A percentile compares a stretch with the other conserved stretches of the same genome.
Evolutionary conservation across 495 filamentous ascomycete genomes (phyloP).

Genomic region (Halenospora varia): DNA sequence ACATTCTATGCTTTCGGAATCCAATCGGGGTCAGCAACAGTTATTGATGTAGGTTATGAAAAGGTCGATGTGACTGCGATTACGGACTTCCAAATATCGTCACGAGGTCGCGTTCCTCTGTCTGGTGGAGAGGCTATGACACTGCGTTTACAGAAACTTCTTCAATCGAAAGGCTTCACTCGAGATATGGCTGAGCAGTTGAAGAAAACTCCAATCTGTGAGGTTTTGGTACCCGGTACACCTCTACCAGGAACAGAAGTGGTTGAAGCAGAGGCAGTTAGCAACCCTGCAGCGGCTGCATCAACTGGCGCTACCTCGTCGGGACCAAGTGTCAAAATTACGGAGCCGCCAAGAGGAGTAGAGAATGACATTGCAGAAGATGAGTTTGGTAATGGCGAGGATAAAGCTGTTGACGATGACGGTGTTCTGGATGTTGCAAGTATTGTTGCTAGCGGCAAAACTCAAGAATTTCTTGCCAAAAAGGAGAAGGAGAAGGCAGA

Average conservation of each 20-base stretch:
- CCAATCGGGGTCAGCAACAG: slow-evolving; percentile 65
- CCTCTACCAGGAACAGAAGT: slow-evolving; percentile 49
- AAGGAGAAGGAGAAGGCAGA: slow-evolving; percentile 90
- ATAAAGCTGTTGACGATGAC: slow-evolving; percentile 58
- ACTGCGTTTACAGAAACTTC: slow-evolving; percentile 60
- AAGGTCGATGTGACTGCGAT: slow-evolving; percentile 92
- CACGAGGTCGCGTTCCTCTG: slow-evolving; percentile 58
- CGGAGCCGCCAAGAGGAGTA: slow-evolving; percentile 36
- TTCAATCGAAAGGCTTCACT: slow-evolving; percentile 66
- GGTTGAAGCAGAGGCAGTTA: slow-evolving; percentile 43
- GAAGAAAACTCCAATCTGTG: slow-evolving; percentile 83
- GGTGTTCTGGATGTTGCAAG: slow-evolving; percentile 91
- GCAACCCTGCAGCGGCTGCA: slow-evolving; percentile 56
- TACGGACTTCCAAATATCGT: slow-evolving; percentile 66
- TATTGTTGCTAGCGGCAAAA: slow-evolving; percentile 88
- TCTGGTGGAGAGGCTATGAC: slow-evolving; percentile 92
- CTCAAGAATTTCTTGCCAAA: slow-evolving; percentile 83
- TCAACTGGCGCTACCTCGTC: slow-evolving; percentile 43
- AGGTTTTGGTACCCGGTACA: slow-evolving; percentile 71
- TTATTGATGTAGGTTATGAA: slow-evolving; percentile 84
- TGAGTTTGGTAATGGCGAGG: slow-evolving; percentile 36
- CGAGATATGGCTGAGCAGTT: slow-evolving; percentile 93
- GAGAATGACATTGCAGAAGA: slow-evolving; percentile 51
- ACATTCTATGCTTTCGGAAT: slow-evolving; percentile 79
- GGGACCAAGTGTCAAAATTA: slow-evolving; percentile 26